A percentile compares a stretch with the other conserved stretches of the same genome.
These are phyloP conservation scores for Chenopodium album DNA, from an alignment of 148 eudicot genomes.

Conservation along the genomic window DNA sequence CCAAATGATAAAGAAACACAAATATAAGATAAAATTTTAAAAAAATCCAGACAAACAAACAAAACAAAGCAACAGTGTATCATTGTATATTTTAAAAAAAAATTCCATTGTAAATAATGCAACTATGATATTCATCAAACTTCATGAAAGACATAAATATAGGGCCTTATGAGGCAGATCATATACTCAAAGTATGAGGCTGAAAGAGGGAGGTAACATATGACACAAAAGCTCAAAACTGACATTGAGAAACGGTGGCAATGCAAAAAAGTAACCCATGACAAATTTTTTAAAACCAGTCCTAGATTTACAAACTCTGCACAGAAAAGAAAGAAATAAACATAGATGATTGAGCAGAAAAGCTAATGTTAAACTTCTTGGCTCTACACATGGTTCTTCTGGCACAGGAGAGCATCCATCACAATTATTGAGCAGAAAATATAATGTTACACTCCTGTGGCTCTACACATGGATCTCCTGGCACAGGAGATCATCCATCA, in stretches of 20 bases:
- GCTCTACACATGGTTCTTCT: background rate
- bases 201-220: background rate
- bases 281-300: background rate
- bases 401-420: background rate
- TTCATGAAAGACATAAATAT: background rate
- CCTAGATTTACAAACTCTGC: background rate
- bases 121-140: background rate
- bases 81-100: too few relatives aligned
- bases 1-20: background rate
- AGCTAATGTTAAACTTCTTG: background rate
- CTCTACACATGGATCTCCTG: background rate
- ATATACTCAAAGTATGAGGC: background rate
- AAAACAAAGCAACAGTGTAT: too few relatives aligned
- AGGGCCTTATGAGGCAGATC: background rate
- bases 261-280: background rate
- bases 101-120: background rate
- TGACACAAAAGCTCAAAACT: background rate
- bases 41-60: too few relatives aligned
- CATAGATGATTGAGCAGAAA: background rate
- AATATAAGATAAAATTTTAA: background rate
- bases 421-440: background rate
- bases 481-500: background rate
- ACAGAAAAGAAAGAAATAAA: background rate
- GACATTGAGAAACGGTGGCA: background rate
- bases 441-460: background rate